These are phyloP conservation scores for Neurospora intermedia DNA, from an alignment of 495 filamentous ascomycete species.

Conservation along the genomic window DNA sequence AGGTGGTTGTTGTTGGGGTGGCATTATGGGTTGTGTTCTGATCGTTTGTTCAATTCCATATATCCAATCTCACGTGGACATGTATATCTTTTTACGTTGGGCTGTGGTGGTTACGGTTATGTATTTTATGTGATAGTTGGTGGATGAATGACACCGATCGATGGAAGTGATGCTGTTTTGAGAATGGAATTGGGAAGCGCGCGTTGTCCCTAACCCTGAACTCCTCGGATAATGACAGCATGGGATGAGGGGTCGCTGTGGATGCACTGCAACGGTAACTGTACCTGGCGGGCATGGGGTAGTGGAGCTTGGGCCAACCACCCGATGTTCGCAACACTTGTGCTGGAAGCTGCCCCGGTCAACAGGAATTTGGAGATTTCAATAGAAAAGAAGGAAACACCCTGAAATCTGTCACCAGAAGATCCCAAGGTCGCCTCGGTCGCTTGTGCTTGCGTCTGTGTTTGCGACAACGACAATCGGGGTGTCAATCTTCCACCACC, in stretches of 20 bases:
- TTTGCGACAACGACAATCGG: background rate
- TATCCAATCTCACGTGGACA: background rate
- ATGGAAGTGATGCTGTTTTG: background rate
- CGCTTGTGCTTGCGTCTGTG: background rate
- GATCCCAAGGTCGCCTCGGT: background rate
- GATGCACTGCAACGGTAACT: background rate
- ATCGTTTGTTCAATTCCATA: background rate
- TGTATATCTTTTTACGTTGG: background rate
- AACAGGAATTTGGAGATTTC: background rate
- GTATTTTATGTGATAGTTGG: background rate
- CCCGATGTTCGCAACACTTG: background rate
- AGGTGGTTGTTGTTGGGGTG: background rate
- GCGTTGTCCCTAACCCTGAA: background rate
- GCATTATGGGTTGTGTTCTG: conserved; percentile 10
- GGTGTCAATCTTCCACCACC: background rate
- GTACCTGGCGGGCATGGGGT: background rate
- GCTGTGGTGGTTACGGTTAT: background rate
- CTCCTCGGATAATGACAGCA: background rate
- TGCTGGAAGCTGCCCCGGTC: background rate
- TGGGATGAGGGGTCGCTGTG: background rate
- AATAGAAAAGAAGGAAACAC: background rate
- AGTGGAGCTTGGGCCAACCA: background rate
- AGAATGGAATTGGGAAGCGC: background rate
- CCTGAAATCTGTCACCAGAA: background rate
- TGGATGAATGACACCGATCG: background rate